These are phyloP conservation scores for Mortierella antarctica DNA, from an alignment of 192 early-diverging fungal genomes.

Conservation along the genomic window DNA sequence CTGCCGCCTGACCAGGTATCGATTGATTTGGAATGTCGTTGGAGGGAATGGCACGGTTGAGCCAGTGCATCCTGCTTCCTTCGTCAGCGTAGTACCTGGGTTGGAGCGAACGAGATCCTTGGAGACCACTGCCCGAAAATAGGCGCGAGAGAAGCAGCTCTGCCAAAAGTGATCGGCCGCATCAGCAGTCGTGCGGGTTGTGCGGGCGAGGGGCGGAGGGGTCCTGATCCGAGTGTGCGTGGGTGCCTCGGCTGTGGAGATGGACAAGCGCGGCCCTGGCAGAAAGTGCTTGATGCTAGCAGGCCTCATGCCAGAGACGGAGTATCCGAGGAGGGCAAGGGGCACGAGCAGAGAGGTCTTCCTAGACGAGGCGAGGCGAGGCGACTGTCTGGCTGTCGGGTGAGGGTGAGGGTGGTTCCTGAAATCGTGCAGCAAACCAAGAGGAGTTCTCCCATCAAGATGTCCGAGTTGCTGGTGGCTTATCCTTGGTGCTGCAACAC, in stretches of 20 bases:
- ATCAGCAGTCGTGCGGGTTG: too few species aligned
- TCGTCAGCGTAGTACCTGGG: too few species aligned
- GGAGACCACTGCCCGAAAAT: constrained; percentile 14
- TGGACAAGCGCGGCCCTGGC: background rate
- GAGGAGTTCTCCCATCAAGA: too few species aligned
- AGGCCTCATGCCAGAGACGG: constrained; percentile 9
- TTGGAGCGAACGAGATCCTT: background rate
- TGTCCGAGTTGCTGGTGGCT: too few species aligned
- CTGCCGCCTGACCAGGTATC: background rate
- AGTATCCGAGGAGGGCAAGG: too few species aligned
- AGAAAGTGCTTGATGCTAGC: constrained; percentile 2
- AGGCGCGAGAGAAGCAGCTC: constrained; percentile 29
- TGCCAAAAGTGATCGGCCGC: constrained; percentile 22
- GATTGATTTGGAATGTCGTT: too few species aligned
- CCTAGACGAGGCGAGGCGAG: background rate
- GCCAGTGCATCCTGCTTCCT: too few species aligned
- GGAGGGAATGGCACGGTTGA: too few species aligned
- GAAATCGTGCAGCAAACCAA: too few species aligned
- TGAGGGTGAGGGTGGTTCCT: too few species aligned
- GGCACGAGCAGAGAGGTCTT: background rate
- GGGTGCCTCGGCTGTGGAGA: background rate
- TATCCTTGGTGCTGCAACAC: too few species aligned
- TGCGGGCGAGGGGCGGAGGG: background rate
- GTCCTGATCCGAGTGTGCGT: background rate
- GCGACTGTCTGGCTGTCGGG: too few species aligned